These are phyloP conservation scores for Leucosporidium yakuticum DNA, from an alignment of 768 basidiomycete species.

Conservation along the genomic window DNA sequence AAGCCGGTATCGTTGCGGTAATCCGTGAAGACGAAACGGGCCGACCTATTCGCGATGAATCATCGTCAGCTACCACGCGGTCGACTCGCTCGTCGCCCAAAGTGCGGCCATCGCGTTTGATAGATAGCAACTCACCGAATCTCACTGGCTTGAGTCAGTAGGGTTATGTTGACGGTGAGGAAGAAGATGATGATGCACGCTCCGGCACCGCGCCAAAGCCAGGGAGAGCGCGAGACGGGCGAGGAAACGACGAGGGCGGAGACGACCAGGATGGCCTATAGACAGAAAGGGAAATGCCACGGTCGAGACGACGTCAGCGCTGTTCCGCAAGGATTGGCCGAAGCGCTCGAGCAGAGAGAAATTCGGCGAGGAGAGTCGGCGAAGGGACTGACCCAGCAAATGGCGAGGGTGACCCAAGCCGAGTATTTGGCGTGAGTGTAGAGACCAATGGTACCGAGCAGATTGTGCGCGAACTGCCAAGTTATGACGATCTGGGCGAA, in stretches of 20 bases:
- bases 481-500: constrained; percentile 29
- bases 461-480: constrained; percentile 35
- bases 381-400: constrained; percentile 26
- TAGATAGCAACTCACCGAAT: constrained; percentile 10
- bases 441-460: constrained; percentile 32
- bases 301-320: neutral
- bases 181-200: constrained; percentile 23
- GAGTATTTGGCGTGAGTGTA: constrained; percentile 19
- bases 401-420: constrained; percentile 28
- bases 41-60: constrained; percentile 15
- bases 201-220: constrained; percentile 34
- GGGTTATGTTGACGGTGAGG: constrained; percentile 28
- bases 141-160: constrained; percentile 17
- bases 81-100: no score
- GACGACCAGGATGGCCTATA: constrained; percentile 18
- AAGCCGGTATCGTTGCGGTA: constrained; percentile 36
- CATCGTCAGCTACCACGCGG: neutral
- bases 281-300: neutral
- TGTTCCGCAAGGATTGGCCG: neutral
- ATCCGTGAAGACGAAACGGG: constrained; percentile 32
- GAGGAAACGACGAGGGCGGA: constrained; percentile 27
- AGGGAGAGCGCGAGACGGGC: constrained; percentile 29
- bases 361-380: neutral
- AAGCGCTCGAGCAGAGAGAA: neutral
- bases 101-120: neutral